Base-by-base conservation (phyloP, 257 asterid genomes). In the Nicotiana sylvestris region DNA sequence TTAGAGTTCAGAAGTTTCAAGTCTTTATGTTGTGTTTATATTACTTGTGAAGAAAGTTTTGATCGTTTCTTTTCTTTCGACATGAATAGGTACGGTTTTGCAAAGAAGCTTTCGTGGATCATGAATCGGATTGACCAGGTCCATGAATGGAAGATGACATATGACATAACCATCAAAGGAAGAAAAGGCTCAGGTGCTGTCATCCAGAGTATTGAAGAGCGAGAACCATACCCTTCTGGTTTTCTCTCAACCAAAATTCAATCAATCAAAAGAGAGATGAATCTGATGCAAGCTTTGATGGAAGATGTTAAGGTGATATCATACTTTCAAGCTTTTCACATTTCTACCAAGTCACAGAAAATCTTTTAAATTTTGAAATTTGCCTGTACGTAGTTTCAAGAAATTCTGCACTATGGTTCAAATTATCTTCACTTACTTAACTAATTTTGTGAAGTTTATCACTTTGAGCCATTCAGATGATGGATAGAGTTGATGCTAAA, bases 201-300 rank as follows among this genome's bases (percentile, higher is more conserved):
- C 68, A 53, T 25, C 35, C 67, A 81, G 55, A 10, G 33, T 18
- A 53, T 66, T 8, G 78, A 53, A 53, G 84, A 57, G 18, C 46
- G 57, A 30, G 57, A 57, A 67, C 67, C 79, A 51, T 81, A 81
- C 21, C 79, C 84, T 12, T 53, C 84, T 3, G 55, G 61, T 49
- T 9, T 12, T 49, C 27, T 33, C n/a, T 16, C 18, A 25, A 21
- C 30, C 9, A 21, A 15, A 18, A 13, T 66, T 30, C 78, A 81
- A 21, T 49, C 76, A 18, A 13, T 81, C 18, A 53, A 66, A 81
- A 53, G 79, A 81, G 79, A 81, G 30, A 4, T 67, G 39, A 81
- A 81, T 51, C 46, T 81, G n/a, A 68, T 66, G 79, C 62, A 67
- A 29, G 84, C 84, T 66, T 53, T 68, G 69, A 58, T 49, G 11